Base-by-base conservation (phyloP, 345 rosid genomes). In the Eucalyptus caleyi region DNA sequence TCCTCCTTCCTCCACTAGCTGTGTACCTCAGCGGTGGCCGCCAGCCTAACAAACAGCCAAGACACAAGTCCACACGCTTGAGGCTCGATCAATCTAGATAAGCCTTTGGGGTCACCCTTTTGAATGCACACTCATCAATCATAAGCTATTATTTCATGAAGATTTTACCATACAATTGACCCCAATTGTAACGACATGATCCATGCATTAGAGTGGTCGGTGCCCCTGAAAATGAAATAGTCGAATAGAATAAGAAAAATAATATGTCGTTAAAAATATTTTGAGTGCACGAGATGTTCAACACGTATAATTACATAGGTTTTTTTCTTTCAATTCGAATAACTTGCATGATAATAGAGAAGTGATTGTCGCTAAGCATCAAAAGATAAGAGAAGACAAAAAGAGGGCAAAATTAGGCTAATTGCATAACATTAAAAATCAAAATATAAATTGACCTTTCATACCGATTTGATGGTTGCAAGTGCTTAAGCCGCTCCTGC, bases 11-110 rank as follows among this genome's bases (percentile, higher is more conserved):
- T 51, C 23, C 23, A 51, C 54, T 6, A 51, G 9, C 23, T 51
- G 0, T 51, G 23, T 51, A 7, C 54, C 21, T 51, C 1, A 1
- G 9, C 2, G 0, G 3, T 51, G 54, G 54, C 23, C 9, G 9
- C 54, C 23, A 3, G 1, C 54, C 54, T 51, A 1, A 6, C 23
- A 51, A 51, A 18, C 1, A 0, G 4, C 21, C 54, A 51, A 51
- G 21, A 51, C 54, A 51, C 9, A 50, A 50, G 51, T 50, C 7
- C 0, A 0, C 7, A 1, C 2, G 18, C 51, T 50, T 50, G 18
- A 50, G 51, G 51, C 51, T 50, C 7, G 51, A 50, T 5, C 3
- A 3, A 50, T 50, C 19, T 56, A 56, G 2, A 11, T 56, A 10
- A 56, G 30, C 30, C 62, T 56, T 10, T 56, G 11, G 6, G 24